A percentile compares a stretch with the other conserved stretches of the same genome.
Conservation (phyloP, 495 filamentous ascomycete species). For the Aspergillus olivimuriae region DNA sequence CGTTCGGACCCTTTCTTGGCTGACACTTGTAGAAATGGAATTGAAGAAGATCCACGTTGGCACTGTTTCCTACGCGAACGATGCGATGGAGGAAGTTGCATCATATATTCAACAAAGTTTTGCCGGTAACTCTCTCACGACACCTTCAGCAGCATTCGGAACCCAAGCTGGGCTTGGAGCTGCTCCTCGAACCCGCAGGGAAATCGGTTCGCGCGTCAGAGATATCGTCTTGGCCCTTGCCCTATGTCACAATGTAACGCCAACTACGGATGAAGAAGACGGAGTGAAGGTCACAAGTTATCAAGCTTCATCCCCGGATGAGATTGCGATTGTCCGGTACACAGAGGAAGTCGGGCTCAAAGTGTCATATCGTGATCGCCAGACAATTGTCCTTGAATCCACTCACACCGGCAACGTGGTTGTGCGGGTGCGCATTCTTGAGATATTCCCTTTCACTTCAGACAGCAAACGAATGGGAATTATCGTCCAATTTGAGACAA, state of each 20-base stretch:
- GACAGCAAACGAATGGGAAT: conserved; percentile 99
- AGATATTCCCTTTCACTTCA: conserved; percentile 96
- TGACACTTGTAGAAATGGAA: conserved; percentile 68
- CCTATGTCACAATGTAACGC: conserved; percentile 96
- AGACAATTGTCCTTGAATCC: conserved; percentile 72
- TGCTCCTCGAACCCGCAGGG: conserved; percentile 75
- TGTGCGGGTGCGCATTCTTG: conserved; percentile 82
- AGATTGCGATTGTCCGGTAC: conserved; percentile 96
- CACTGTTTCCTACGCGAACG: conserved; percentile 94
- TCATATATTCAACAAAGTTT: conserved; percentile 82
- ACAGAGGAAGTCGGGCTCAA: conserved; percentile 89
- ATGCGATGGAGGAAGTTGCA: conserved; percentile 95
- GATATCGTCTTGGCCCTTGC: conserved; percentile 88
- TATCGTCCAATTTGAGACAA: conserved; percentile 72
- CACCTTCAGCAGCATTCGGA: conserved; percentile 63
- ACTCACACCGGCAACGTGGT: conserved; percentile 69
- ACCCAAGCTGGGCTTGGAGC: conserved; percentile 50
- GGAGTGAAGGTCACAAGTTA: conserved; percentile 77
- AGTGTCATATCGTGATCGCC: conserved; percentile 78
- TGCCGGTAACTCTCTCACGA: conserved; percentile 53
- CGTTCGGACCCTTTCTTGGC: conserved; percentile 6
- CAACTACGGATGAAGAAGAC: conserved; percentile 75
- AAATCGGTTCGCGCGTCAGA: conserved; percentile 87
- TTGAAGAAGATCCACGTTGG: conserved; percentile 98
- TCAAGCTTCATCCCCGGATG: conserved; percentile 94